Evolutionary conservation across 116 monocot genomes (phyloP).

Genomic region (Papilionanthe hybrid): DNA sequence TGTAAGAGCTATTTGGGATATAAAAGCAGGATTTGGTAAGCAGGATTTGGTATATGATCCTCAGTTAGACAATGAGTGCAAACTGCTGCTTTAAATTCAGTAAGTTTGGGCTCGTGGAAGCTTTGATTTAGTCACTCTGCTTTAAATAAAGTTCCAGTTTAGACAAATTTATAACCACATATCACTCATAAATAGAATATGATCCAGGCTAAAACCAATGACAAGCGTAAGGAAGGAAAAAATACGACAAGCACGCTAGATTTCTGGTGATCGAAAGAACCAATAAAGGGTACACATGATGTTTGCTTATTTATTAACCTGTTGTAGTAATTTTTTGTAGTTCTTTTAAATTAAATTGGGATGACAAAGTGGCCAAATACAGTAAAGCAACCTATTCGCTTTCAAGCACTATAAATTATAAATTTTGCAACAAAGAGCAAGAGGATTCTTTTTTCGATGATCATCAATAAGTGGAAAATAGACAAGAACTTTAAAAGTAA

Average conservation of each 20-base stretch:
- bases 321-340: not conserved
- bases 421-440: not conserved
- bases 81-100: not conserved
- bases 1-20: slow-evolving; percentile 12
- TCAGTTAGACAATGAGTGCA: not conserved
- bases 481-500: not conserved
- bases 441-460: not conserved
- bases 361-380: not conserved
- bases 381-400: not conserved
- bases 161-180: not conserved
- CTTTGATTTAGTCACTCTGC: not conserved
- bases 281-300: not conserved
- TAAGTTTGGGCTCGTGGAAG: not conserved
- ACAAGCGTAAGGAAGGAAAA: not conserved
- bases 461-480: not conserved
- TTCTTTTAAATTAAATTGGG: not conserved
- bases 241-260: not conserved
- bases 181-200: not conserved
- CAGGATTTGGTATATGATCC: not conserved
- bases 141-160: not conserved
- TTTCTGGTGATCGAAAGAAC: not conserved
- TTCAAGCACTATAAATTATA: not conserved
- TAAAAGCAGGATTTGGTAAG: not conserved
- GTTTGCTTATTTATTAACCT: not conserved
- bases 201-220: not conserved